Conservation (phyloP, 2,329 filamentous ascomycete genomes). For the Alternaria angustiovoidea region DNA sequence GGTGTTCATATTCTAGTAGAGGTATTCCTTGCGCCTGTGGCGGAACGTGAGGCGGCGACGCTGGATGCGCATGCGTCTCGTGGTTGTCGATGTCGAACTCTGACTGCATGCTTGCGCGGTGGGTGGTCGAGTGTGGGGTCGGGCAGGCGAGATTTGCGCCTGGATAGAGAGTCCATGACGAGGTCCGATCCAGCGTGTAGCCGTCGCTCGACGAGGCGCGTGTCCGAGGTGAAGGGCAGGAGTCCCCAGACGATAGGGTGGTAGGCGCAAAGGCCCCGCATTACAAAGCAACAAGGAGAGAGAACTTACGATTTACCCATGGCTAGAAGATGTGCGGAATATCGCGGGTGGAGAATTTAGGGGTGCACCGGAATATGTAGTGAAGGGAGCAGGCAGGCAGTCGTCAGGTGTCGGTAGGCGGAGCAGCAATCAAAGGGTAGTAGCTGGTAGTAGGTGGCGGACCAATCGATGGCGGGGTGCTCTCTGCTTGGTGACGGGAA, state of each 20-base stretch:
- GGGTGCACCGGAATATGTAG: conserved; percentile 18
- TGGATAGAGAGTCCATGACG: conserved; percentile 18
- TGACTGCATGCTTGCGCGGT: conserved; percentile 21
- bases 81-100: conserved; percentile 9
- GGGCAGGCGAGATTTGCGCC: conserved; percentile 5
- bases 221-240: conserved; percentile 29
- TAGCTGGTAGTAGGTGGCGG: conserved; percentile 23
- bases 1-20: conserved; percentile 31
- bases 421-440: conserved; percentile 21
- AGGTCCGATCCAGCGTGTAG: conserved; percentile 3
- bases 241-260: conserved; percentile 22
- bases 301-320: conserved; percentile 55
- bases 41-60: conserved; percentile 21
- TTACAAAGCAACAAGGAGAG: conserved; percentile 23
- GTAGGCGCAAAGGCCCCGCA: conserved; percentile 21
- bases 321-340: conserved; percentile 18
- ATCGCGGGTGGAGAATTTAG: conserved; percentile 5
- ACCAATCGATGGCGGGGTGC: conserved; percentile 31
- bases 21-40: conserved; percentile 30
- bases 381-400: conserved; percentile 23
- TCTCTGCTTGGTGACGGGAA: not conserved
- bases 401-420: conserved; percentile 19
- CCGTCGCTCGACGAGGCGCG: conserved; percentile 11
- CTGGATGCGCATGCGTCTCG: conserved; percentile 10
- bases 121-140: conserved; percentile 11